A percentile compares a stretch with the other conserved stretches of the same genome.
Evolutionary conservation across 2,329 filamentous ascomycete genomes (phyloP).

Genomic region (Aspergillus sojae): DNA sequence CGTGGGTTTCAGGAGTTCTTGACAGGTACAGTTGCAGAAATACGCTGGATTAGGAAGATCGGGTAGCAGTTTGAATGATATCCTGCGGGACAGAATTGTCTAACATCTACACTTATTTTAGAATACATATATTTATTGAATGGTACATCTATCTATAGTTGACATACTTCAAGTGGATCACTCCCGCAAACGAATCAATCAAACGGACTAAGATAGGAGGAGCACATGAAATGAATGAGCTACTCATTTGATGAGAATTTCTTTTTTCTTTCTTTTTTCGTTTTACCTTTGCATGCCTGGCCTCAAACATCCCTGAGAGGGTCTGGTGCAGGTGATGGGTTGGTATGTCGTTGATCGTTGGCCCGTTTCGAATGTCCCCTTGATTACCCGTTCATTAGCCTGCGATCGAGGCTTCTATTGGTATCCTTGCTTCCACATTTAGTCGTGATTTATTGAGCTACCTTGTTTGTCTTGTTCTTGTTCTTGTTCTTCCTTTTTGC

Average conservation of each 20-base stretch:
- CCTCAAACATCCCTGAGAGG: not conserved
- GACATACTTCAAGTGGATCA: not conserved
- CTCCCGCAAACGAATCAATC: not conserved
- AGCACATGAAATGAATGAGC: not conserved
- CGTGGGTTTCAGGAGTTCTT: slow-evolving; percentile 7
- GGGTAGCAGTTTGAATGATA: not conserved
- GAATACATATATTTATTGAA: not conserved
- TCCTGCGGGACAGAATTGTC: not conserved
- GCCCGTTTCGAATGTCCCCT: slow-evolving; percentile 4
- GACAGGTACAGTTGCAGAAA: not conserved
- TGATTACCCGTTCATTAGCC: slow-evolving; percentile 10
- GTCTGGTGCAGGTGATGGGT: slow-evolving; percentile 10
- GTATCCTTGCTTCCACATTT: slow-evolving; percentile 11
- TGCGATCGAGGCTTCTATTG: not conserved
- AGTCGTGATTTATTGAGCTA: not conserved
- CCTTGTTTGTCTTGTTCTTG: not conserved
- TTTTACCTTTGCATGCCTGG: not conserved
- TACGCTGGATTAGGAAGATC: not conserved
- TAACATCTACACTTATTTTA: too few relatives aligned
- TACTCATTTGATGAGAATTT: not conserved
- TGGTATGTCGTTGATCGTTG: slow-evolving; percentile 3
- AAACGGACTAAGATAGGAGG: not conserved
- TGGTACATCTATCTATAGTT: not conserved
- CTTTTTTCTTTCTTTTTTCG: not conserved
- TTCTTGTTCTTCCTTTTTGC: too few relatives aligned